Percentiles rank a stretch among this genome's conserved stretches.
These are phyloP conservation scores for Globisporangium canariense DNA, from an alignment of 352 stramenopile species.

Conservation along the genomic window DNA sequence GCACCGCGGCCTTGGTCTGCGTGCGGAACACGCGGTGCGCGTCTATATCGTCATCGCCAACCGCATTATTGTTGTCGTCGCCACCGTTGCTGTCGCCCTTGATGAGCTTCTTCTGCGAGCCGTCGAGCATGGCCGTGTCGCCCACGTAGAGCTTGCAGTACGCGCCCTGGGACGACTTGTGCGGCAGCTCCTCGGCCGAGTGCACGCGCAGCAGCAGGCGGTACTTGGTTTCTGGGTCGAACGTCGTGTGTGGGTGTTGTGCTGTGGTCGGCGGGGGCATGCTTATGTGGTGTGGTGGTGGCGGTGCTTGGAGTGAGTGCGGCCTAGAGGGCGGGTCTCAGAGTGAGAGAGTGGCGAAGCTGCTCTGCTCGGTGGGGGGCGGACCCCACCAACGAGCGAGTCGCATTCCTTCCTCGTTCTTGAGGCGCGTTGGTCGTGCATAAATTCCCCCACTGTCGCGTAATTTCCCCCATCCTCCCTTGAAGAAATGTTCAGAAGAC, in stretches of 20 bases:
- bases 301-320: neutral
- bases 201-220: conserved; percentile 58
- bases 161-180: conserved; percentile 35
- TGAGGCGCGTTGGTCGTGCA: neutral
- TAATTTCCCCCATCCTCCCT: no score
- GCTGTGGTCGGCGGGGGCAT: neutral
- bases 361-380: neutral
- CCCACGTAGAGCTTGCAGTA: conserved; percentile 80
- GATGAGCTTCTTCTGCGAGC: conserved; percentile 19
- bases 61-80: conserved; percentile 1
- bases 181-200: conserved; percentile 42
- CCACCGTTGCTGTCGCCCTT: conserved; percentile 7
- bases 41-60: conserved; percentile 2
- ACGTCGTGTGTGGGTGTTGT: conserved; percentile 5
- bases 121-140: conserved; percentile 40
- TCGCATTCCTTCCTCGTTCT: neutral
- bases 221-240: conserved; percentile 28
- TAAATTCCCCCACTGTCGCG: no score
- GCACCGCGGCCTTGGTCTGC: conserved; percentile 36
- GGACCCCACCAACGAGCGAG: neutral
- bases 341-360: neutral
- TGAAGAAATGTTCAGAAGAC: neutral
- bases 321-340: conserved; percentile 3
- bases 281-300: neutral
- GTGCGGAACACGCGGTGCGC: conserved; percentile 45